Conservation (phyloP, 2,329 filamentous ascomycete species). For the Penicillium sumatraense region DNA sequence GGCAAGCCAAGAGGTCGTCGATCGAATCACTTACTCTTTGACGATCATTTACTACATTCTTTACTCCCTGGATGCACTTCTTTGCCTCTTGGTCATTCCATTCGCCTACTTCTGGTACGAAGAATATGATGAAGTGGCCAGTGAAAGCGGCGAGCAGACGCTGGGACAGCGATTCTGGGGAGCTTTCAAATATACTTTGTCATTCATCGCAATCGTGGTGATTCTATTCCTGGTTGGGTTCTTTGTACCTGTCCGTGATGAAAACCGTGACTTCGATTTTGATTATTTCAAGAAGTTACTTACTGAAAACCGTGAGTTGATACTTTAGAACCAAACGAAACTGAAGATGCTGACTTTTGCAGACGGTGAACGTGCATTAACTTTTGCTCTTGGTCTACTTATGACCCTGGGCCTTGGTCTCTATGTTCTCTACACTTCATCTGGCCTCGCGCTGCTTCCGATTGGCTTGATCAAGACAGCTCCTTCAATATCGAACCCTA, state of each 20-base stretch:
- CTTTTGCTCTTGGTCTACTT: constrained; percentile 86
- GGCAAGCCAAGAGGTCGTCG: constrained; percentile 82
- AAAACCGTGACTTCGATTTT: constrained; percentile 70
- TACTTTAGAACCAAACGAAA: background rate
- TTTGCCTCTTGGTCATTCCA: constrained; percentile 87
- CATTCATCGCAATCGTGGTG: constrained; percentile 75
- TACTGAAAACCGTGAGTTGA: constrained; percentile 75
- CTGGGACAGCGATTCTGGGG: constrained; percentile 73
- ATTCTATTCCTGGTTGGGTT: constrained; percentile 90
- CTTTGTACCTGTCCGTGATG: constrained; percentile 81
- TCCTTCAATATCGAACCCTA: constrained; percentile 80
- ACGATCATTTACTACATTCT: constrained; percentile 90
- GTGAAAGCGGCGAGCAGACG: constrained; percentile 77
- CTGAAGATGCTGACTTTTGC: constrained; percentile 7
- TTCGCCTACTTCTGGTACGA: constrained; percentile 99
- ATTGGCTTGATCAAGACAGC: constrained; percentile 91
- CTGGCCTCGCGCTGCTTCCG: constrained; percentile 85
- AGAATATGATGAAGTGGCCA: constrained; percentile 90
- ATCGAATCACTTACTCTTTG: constrained; percentile 77
- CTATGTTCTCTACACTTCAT: constrained; percentile 86
- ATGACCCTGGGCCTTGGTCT: constrained; percentile 84
- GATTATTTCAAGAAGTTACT: constrained; percentile 91
- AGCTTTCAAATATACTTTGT: constrained; percentile 89
- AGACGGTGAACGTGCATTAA: constrained; percentile 88
- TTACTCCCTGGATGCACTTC: constrained; percentile 86